Evolutionary conservation across 306 rosid genomes (phyloP).

Genomic region (Begonia loranthoides): DNA sequence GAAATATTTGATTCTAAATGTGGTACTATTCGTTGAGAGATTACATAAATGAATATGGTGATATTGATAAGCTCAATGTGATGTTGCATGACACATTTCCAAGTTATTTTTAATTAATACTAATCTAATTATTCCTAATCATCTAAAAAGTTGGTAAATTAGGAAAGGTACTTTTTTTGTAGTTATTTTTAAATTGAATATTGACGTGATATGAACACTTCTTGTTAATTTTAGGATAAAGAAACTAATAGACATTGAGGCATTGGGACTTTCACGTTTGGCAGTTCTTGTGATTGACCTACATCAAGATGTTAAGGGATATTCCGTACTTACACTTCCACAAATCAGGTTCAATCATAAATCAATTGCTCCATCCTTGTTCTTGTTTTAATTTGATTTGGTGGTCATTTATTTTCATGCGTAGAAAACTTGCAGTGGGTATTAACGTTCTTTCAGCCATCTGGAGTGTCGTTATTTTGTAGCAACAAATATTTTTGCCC

Average conservation of each 20-base stretch:
- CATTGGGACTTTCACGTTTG: slow-evolving; percentile 71
- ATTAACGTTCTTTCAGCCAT: not conserved
- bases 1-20: not conserved
- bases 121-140: not conserved
- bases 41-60: no score
- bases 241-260: slow-evolving; percentile 74
- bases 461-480: not conserved
- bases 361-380: not conserved
- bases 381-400: not conserved
- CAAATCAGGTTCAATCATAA: slow-evolving; percentile 71
- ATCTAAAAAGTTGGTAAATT: no score
- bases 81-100: no score
- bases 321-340: slow-evolving; percentile 72
- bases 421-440: not conserved
- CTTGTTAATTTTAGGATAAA: slow-evolving; percentile 40
- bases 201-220: no score
- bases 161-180: not conserved
- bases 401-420: no score
- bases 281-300: slow-evolving; percentile 52
- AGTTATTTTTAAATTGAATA: no score
- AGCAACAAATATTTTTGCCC: not conserved
- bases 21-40: not conserved
- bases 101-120: not conserved
- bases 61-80: no score
- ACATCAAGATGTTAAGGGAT: slow-evolving; percentile 81